Evolutionary conservation across 225 moss, liverwort and hornwort species (phyloP).

Genomic region (Anthoceros angustus): DNA sequence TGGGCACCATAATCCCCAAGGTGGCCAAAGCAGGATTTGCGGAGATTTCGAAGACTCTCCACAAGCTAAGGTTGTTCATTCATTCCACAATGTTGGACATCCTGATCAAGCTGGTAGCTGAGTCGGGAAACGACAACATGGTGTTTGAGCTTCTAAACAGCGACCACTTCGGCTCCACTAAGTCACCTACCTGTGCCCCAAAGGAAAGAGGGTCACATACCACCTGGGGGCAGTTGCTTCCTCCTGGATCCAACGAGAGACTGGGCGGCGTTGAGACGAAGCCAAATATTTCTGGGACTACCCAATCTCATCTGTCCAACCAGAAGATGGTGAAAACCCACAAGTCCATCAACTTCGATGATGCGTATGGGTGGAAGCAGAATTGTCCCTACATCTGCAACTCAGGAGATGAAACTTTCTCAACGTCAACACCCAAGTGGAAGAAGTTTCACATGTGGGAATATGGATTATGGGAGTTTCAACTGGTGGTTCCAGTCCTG

Average conservation of each 20-base stretch:
- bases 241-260: too few relatives aligned
- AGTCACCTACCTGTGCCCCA: not conserved
- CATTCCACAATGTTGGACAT: not conserved
- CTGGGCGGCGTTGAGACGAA: too few relatives aligned
- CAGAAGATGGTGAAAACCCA: too few relatives aligned
- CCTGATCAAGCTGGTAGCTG: not conserved
- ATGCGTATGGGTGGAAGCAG: not conserved
- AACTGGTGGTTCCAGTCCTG: not conserved
- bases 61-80: not conserved
- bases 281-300: too few relatives aligned
- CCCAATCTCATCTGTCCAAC: too few relatives aligned
- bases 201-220: not conserved
- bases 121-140: not conserved
- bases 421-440: not conserved
- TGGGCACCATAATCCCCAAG: not conserved
- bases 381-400: not conserved
- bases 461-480: slow-evolving; percentile 1
- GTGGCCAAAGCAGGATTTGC: not conserved
- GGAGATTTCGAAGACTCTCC: not conserved
- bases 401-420: not conserved
- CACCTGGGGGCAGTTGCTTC: too few relatives aligned
- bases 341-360: not conserved
- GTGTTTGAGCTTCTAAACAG: not conserved
- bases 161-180: not conserved
- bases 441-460: not conserved